Conservation (phyloP, 495 filamentous ascomycete species). For the Penicillium coprophilum region DNA sequence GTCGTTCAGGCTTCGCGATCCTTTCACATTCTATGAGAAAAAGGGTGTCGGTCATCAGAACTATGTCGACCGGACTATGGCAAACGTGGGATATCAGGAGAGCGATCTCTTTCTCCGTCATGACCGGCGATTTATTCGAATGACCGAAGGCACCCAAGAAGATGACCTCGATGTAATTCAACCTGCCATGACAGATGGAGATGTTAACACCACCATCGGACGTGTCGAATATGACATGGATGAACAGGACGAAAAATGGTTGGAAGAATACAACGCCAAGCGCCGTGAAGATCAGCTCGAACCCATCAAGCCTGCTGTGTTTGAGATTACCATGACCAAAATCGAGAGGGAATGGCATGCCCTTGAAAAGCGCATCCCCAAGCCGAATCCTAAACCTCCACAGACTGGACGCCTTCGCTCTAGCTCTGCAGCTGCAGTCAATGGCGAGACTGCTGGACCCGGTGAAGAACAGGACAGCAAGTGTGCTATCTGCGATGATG, state of each 20-base stretch:
- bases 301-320: conserved; percentile 84
- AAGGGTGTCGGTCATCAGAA: conserved; percentile 60
- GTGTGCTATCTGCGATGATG: conserved; percentile 96
- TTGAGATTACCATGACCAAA: conserved; percentile 97
- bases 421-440: conserved; percentile 87
- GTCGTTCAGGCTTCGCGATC: conserved; percentile 55
- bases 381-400: conserved; percentile 91
- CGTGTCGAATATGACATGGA: conserved; percentile 99
- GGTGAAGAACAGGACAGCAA: conserved; percentile 97
- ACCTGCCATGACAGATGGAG: conserved; percentile 58
- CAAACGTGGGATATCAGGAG: conserved; percentile 91
- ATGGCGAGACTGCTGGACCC: conserved; percentile 74
- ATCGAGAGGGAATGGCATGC: conserved; percentile 99
- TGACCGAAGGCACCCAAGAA: conserved; percentile 72
- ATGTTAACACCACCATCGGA: conserved; percentile 60
- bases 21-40: conserved; percentile 61
- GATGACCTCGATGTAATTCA: conserved; percentile 74
- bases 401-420: conserved; percentile 88
- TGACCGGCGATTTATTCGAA: conserved; percentile 73
- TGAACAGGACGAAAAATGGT: conserved; percentile 96
- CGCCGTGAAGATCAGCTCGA: conserved; percentile 71
- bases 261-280: conserved; percentile 77
- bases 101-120: conserved; percentile 82
- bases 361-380: conserved; percentile 93
- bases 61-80: conserved; percentile 89